Evolutionary conservation across 768 basidiomycete genomes (phyloP), one percentile per base, ranked within the genome.

Genomic region (Termitomyces sp.): DNA sequence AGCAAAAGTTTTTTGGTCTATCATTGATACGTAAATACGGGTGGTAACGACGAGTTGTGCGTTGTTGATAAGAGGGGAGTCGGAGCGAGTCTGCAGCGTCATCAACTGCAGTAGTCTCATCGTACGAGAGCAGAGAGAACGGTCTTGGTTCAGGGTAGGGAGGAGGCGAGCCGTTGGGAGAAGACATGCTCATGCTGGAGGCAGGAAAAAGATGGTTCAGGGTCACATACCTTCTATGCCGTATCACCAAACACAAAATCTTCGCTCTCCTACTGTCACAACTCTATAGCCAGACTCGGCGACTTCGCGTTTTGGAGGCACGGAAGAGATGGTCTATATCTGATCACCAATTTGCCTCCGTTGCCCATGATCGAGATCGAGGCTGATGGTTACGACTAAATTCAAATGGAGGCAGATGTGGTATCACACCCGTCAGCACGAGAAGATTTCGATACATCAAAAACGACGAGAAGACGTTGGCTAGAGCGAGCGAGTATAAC

Each of bases 141-240:
- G 45, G 19, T 23, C 26, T 50, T 38, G 47, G 38, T 7, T 50
- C 50, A 1, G 50, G 35, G 37, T 56, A 56, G 3, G 55, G 55
- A n/a, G 55, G 55, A 19, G 55, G 55, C 12, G 43, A 5, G 33
- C 51, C 55, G 37, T 45, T 30, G 14, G 15, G 33, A 14, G 43
- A 26, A 6, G 31, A 14, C 55, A 56, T 44, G 42, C 35, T 46
- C 55, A 56, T 44, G 42, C 35, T 46, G 55, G 26, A 43, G n/a
- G 38, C 7, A 26, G 33, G 40, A 12, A 46, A 46, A 42, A 38
- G 37, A 43, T 8, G 31, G 38, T 17, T 51, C 26, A 45, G 50
- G 42, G 50, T 51, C 50, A 50, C 50, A 50, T 40, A 50, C 49
- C 11, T 4, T 35, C 41, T 44, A 6, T 19, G 15, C 31, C 7